These are phyloP conservation scores for Carex kokanica DNA, from an alignment of 176 grass and related monocot genomes.

Conservation along the genomic window DNA sequence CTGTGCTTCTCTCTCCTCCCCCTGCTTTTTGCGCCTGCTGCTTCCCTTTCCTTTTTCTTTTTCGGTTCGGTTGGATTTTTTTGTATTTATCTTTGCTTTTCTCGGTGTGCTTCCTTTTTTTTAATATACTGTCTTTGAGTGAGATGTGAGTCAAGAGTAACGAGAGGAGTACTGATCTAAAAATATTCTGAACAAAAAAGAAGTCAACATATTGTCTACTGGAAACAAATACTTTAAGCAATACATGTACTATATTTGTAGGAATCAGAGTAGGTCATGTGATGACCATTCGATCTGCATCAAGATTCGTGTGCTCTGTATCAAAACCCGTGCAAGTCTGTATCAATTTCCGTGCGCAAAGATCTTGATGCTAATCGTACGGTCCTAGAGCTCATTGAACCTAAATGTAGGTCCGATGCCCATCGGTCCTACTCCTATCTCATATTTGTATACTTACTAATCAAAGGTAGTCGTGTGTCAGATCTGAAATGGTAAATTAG, in stretches of 20 bases:
- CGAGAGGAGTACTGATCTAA: not conserved
- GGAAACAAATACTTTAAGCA: not conserved
- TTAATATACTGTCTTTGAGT: slow-evolving; percentile 10
- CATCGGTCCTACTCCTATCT: too few relatives aligned
- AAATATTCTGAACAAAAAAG: not conserved
- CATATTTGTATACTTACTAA: not conserved
- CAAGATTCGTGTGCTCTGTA: too few relatives aligned
- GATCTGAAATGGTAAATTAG: not conserved
- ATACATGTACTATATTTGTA: not conserved
- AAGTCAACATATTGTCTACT: slow-evolving; percentile 18
- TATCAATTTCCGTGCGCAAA: too few relatives aligned
- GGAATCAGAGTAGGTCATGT: too few relatives aligned
- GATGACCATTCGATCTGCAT: too few relatives aligned
- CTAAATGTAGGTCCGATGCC: too few relatives aligned
- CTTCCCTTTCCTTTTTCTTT: slow-evolving; percentile 4
- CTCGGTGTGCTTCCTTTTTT: not conserved
- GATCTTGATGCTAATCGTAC: too few relatives aligned
- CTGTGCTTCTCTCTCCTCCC: not conserved
- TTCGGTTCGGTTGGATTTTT: slow-evolving; percentile 14
- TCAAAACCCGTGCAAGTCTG: too few relatives aligned
- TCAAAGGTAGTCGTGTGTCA: not conserved
- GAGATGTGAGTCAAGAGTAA: slow-evolving; percentile 17
- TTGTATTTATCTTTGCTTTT: slow-evolving; percentile 11
- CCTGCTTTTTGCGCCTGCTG: slow-evolving; percentile 30
- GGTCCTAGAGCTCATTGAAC: too few relatives aligned